Evolutionary conservation across 176 grass and related monocot genomes (phyloP), one percentile per base, ranked within the genome.

Genomic region (Rhipidocladum racemiflorum): DNA sequence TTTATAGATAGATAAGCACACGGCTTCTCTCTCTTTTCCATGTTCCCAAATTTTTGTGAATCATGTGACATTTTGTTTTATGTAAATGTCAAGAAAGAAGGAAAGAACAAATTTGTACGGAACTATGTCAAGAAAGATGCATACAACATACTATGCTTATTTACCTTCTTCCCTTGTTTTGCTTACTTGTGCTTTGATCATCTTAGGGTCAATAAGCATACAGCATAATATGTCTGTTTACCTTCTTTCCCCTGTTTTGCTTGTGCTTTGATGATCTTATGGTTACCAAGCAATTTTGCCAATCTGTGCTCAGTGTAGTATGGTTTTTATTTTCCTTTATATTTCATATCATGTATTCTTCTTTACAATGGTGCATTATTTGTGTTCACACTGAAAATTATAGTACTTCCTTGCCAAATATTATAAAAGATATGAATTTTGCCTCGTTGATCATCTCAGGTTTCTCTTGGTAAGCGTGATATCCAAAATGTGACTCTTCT

Each of bases 381-480:
- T 8, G 27, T 72, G 63, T 44, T 10, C 16, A 28, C 4, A 45
- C 12, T 74, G 11, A 72, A 30, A 24, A 14, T 79, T 64, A 66
- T 69, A 51, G 49, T 75, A 18, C 5, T 77, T 80, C 20, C 63
- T 9, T 62, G 24, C 43, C 77, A 61, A 40, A 50, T 79, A 74
- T 61, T 74, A 24, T 25, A 78, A 44, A 56, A 70, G 13, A 72
- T 25, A 43, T 90, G 18, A 72, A 56, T 35, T 78, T 91, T 20
- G 80, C 54, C 54, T 75, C 45, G 71, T 85, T 35, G 44, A 24
- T 76, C 27, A 61, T 80, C n/a, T 72, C 84, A 89, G 80, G 57
- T 77, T 89, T 87, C 80, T 60, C 59, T 27, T 7, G 69, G 63
- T 56, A 89, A 92, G 24, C 20, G 17, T 68, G 42, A 59, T 74